Base-by-base conservation (phyloP, 2,329 filamentous ascomycete genomes). In the Leptographium flavum region DNA sequence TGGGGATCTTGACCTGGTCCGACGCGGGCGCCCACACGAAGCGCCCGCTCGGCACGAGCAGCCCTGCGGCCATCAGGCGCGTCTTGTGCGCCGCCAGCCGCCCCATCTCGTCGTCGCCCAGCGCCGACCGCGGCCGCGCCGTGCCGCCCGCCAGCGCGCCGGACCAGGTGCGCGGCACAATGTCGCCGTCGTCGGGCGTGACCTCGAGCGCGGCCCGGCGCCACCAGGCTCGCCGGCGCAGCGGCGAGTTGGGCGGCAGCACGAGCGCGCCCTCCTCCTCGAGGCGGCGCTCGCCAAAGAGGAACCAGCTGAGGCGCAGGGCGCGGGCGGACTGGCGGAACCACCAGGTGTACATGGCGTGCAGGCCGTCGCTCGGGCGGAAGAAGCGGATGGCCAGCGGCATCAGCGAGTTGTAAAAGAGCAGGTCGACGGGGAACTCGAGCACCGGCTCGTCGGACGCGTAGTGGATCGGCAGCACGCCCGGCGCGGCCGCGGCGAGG, bases 331-430 rank as follows among this genome's bases (percentile, higher is more conserved):
- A 94, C 54, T 76, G 79, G 53, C 83, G 81, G 65, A 98, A 94
- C 87, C 92, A 98, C 90, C 90, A 96, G 8, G 79, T 81, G 59
- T 94, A 98, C 70, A 95, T 81, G 45, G 73, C 69, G 54, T 94
- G 83, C 3, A 98, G 68, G 1, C 78, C 82, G 57, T 94, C 83
- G 43, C 85, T 87, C 2, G 90, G 88, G 58, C 83, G 85, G 62
- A 94, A 81, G 54, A 87, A 80, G 54, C 77, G 82, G 53, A 96
- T 77, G 13, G 88, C 80, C 41, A 94, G 66, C 0, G 92, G 92
- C 70, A 95, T 92, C 39, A 95, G 68, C 60, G 95, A 94, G 62
- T 96, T 96, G 71, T 95, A 98, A 59, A 96, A 92, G 15, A 98
- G 68, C 2, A 98, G 70, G 57, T 98, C 90, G 49, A 94, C 77